Percentiles rank a stretch among this genome's conserved stretches.
These are phyloP conservation scores for Cymbidium sinense DNA, from an alignment of 106 monocot species.

Conservation along the genomic window DNA sequence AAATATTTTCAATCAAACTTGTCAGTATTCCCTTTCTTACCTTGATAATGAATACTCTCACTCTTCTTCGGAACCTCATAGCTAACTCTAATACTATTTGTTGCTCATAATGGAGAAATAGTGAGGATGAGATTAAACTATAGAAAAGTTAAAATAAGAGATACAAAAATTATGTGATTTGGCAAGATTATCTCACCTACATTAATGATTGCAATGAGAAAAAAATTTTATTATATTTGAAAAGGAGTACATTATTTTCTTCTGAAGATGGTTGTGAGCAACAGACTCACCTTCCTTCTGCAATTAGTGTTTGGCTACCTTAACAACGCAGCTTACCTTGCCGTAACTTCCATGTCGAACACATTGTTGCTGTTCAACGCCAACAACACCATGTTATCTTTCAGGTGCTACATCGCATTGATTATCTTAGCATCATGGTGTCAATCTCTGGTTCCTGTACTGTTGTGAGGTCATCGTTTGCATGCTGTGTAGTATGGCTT, in stretches of 20 bases:
- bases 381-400: too few relatives aligned
- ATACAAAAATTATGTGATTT: neutral
- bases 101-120: neutral
- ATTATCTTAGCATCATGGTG: too few relatives aligned
- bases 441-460: neutral
- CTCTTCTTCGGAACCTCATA: too few relatives aligned
- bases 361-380: too few relatives aligned
- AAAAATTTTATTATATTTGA: neutral
- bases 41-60: too few relatives aligned
- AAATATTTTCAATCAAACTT: too few relatives aligned
- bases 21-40: too few relatives aligned
- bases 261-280: neutral
- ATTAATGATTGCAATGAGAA: too few relatives aligned
- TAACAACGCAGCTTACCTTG: neutral
- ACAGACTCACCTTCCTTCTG: neutral
- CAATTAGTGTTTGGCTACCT: neutral
- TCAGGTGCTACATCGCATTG: too few relatives aligned
- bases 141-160: neutral
- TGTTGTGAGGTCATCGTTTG: neutral
- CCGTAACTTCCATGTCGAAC: neutral
- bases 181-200: neutral
- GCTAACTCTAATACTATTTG: too few relatives aligned
- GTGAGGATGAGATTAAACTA: neutral
- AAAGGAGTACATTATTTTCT: neutral
- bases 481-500: neutral